Percentiles rank a stretch among this genome's conserved stretches.
Conservation (phyloP, 2,329 filamentous ascomycete species). For the Fusarium sp. region DNA sequence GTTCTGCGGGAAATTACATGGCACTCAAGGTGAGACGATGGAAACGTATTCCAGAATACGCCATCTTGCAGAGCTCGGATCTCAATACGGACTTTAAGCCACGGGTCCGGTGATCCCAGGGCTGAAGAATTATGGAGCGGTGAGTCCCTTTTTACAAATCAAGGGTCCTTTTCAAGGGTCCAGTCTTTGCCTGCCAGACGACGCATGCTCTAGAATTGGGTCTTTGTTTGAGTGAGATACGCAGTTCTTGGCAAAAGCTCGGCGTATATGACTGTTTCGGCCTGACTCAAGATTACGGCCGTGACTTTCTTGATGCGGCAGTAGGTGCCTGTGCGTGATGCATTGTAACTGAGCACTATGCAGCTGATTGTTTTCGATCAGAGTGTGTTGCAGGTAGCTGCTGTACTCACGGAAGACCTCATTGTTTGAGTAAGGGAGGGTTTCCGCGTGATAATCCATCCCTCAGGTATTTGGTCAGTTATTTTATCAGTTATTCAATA, state of each 20-base stretch:
- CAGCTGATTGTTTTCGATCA: slow-evolving; percentile 24
- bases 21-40: slow-evolving; percentile 21
- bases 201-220: background rate
- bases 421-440: background rate
- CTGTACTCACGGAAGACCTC: background rate
- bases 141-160: slow-evolving; percentile 12
- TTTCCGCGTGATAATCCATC: background rate
- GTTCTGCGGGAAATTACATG: slow-evolving; percentile 23
- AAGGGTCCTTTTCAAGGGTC: slow-evolving; percentile 15
- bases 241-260: slow-evolving; percentile 1
- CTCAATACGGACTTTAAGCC: slow-evolving; percentile 12
- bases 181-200: slow-evolving; percentile 3
- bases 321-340: slow-evolving; percentile 7
- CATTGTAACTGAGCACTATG: slow-evolving; percentile 31
- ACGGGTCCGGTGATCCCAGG: slow-evolving; percentile 9
- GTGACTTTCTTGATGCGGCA: slow-evolving; percentile 5
- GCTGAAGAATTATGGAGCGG: slow-evolving; percentile 22
- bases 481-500: slow-evolving; percentile 9
- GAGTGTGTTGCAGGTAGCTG: background rate
- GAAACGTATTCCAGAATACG: slow-evolving; percentile 32
- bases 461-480: slow-evolving; percentile 14
- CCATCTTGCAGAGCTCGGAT: slow-evolving; percentile 20
- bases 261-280: slow-evolving; percentile 15
- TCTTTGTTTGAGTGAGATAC: background rate
- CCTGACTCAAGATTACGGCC: background rate